Conservation (phyloP, 768 basidiomycete genomes). For the Psilocybe tampanensis region DNA sequence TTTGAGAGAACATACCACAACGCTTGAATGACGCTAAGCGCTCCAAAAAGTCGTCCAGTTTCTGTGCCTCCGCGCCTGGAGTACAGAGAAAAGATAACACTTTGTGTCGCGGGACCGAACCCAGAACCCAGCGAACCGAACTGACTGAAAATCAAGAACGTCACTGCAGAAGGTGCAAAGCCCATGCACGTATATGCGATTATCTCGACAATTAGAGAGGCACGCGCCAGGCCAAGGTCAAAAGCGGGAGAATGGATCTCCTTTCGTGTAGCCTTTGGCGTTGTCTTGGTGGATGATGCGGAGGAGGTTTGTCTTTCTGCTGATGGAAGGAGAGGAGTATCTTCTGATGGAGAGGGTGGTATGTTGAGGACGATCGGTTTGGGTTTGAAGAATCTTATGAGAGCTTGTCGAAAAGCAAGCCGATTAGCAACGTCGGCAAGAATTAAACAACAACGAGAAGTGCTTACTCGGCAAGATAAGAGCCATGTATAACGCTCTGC, state of each 20-base stretch:
- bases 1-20: slow-evolving; percentile 46
- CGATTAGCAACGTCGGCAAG: too few relatives aligned
- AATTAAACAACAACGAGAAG: background rate
- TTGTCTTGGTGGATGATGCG: slow-evolving; percentile 13
- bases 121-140: slow-evolving; percentile 63
- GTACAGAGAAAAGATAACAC: slow-evolving; percentile 72
- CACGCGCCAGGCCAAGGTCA: slow-evolving; percentile 70
- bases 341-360: slow-evolving; percentile 24
- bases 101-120: slow-evolving; percentile 67
- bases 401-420: slow-evolving; percentile 45
- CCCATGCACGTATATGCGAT: slow-evolving; percentile 53
- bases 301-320: slow-evolving; percentile 20
- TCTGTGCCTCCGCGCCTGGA: slow-evolving; percentile 57
- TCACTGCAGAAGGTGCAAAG: slow-evolving; percentile 42
- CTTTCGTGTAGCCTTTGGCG: slow-evolving; percentile 20
- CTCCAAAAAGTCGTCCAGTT: slow-evolving; percentile 79
- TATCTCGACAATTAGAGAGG: slow-evolving; percentile 61
- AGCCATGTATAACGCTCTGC: slow-evolving; percentile 57
- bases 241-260: slow-evolving; percentile 50
- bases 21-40: slow-evolving; percentile 72
- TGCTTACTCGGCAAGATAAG: slow-evolving; percentile 63
- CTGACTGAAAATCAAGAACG: slow-evolving; percentile 54
- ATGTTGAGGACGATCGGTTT: slow-evolving; percentile 31
- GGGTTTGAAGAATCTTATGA: slow-evolving; percentile 56
- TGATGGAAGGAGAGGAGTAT: slow-evolving; percentile 32